Base-by-base conservation (phyloP, 208 protist genomes). In the Leishmania turanica region DNA sequence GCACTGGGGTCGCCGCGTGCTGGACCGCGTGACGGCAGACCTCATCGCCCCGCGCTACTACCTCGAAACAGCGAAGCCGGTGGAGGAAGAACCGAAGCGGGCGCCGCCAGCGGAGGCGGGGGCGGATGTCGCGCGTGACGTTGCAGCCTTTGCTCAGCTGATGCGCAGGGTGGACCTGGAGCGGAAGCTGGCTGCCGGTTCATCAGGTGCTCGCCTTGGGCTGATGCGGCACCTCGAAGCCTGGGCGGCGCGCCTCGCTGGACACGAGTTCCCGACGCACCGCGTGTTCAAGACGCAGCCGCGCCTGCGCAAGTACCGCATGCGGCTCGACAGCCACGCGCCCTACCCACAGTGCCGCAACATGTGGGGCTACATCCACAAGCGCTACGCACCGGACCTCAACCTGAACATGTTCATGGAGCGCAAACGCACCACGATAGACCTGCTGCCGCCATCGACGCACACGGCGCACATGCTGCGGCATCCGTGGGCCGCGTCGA, bases 341-440 rank as follows among this genome's bases (percentile, higher is more conserved):
- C 78, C 78, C 34, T 81, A 81, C 42, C 34, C 69, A 58, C 78
- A 81, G 68, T 81, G 78, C 56, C 70, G 70, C 70, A 81, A 81
- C 68, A 81, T 81, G 78, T 81, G 78, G 78, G 1, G 56, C 47
- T 81, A 81, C 70, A 81, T 81, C 42, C 78, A 81, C 78, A 81
- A 66, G 58, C 78, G 70, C 78, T 81, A 81, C 66, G 58, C 78
- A 11, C 78, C 78, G 0, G 78, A 81, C 31, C 54, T 81, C 11
- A 81, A 81, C 24, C 70, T 77, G 9, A 81, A 81, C 78, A 81
- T 81, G 78, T 58, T 81, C 45, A 37, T 77, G 24, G 53, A 45
- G 70, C 68, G 70, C 31, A 76, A 40, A 27, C 78, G 78, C 37
- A 53, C 70, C 45, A 77, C 70, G 13, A 8, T 71, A 11, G 78